Evolutionary conservation across 768 basidiomycete genomes (phyloP), one percentile per base, ranked within the genome.

Genomic region (Termitomyces sp.): DNA sequence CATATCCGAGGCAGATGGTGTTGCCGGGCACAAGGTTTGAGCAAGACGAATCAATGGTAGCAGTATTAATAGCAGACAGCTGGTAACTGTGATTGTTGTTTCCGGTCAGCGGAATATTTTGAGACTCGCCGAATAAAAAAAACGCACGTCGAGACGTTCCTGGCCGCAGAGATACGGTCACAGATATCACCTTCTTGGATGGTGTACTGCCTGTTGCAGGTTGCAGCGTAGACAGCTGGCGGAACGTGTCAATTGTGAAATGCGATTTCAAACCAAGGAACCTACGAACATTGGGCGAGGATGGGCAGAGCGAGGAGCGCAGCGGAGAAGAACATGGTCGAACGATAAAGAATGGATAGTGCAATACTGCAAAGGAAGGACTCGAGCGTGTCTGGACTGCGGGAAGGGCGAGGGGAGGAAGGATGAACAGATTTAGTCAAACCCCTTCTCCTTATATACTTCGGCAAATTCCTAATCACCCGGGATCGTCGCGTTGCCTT

Each of bases 141-240:
- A 12, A 73, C 83, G 50, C 61, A 88, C 86, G 85, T 85, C 39
- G 87, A 87, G 60, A 80, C 82, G 54, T 83, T 80, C 65, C 86
- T 64, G 20, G 77, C 68, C 34, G 81, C 79, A 62, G 85, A 89
- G 69, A 91, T 91, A 55, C 59, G 65, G 70, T 90, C 88, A 68
- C 89, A 91, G 57, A 78, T 81, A 66, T 89, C 85, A 34, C 82
- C 83, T 6, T 67, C 64, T 58, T 72, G 64, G 53, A 91, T 78
- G 52, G 81, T 86, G 67, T 85, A 85, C 20, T 68, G 77, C 62
- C 89, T 83, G n/a, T 79, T 73, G 68, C 89, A 90, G 44, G 72
- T 65, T 51, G 59, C 60, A 36, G 78, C 79, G 56, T 74, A 60
- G 12, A 63, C 70, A 46, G 67, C 72, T 74, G 54, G 52, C 33